Evolutionary conservation across 148 eudicot species (phyloP), one percentile per base, ranked within the genome.

Genomic region (Rhododendron griersonianum): DNA sequence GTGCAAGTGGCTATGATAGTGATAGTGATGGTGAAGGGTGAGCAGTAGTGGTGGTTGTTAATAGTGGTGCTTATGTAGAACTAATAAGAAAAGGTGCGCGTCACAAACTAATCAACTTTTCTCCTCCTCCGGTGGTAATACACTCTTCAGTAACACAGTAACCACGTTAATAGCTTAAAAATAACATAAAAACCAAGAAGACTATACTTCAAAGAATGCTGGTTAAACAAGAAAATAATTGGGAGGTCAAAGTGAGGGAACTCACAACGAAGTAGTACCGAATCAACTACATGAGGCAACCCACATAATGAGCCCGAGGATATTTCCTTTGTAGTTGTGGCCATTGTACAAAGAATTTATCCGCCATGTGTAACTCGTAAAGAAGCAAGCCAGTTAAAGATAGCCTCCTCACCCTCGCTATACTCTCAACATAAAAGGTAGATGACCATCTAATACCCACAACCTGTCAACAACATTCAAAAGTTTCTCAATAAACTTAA

Each of bases 321-420:
- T 94, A 94, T 84, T 93, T 89, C 87, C 82, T 90, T 86, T 94
- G 91, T 83, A 96, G 93, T 85, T 95, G 99, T 44, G 98, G 99
- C 99, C 99, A 96, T 89, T 96, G 99, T 59, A 95, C 97, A 81
- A 93, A 95, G 14, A 96, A 69, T 83, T 94, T 96, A 92, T 96
- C 99, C 16, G 95, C 96, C 88, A 95, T 91, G 44, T 87, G 85
- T 59, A 96, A 88, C 89, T 94, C 92, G 92, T 96, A 96, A 78
- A 96, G 95, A 87, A 96, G 87, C 91, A 92, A 89, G 37, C 98
- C 99, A 83, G 97, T 95, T 87, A 96, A 87, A 28, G 98, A 96
- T 55, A 95, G 89, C 87, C 93, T 91, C 88, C 87, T 91, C 79
- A 96, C 99, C 90, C 98, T 91, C 39, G 99, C 98, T 83, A 96